Evolutionary conservation across 1,139 yeast species (phyloP).

Genomic region (Meyerozyma guilliermondii): DNA sequence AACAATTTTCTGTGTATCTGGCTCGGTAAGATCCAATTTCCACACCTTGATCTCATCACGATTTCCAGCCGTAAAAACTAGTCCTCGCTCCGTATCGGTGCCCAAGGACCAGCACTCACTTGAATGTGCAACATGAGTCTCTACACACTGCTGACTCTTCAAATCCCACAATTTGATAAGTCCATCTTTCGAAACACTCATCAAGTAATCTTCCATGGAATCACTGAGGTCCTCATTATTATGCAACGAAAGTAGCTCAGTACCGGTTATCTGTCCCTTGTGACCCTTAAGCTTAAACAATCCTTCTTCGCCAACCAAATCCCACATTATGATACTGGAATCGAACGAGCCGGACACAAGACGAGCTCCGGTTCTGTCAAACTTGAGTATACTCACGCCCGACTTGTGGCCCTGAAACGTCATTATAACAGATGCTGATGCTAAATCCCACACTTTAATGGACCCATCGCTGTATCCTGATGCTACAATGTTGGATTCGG

Average conservation of each 20-base stretch:
- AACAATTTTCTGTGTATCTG: slow-evolving; percentile 48
- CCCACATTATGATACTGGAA: slow-evolving; percentile 86
- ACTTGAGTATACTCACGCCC: slow-evolving; percentile 59
- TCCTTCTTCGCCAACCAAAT: slow-evolving; percentile 88
- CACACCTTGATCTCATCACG: slow-evolving; percentile 84
- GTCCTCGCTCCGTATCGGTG: slow-evolving; percentile 29
- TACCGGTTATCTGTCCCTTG: slow-evolving; percentile 81
- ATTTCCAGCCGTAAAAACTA: slow-evolving; percentile 68
- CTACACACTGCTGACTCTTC: slow-evolving; percentile 82
- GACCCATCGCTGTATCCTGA: slow-evolving; percentile 89
- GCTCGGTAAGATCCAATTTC: slow-evolving; percentile 53
- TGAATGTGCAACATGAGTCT: slow-evolving; percentile 89
- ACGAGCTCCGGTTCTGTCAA: slow-evolving; percentile 80
- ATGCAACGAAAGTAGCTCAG: slow-evolving; percentile 40
- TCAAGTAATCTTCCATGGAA: slow-evolving; percentile 61
- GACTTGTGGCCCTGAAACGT: slow-evolving; percentile 86
- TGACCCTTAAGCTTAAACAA: slow-evolving; percentile 83
- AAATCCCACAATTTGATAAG: slow-evolving; percentile 90
- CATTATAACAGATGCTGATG: slow-evolving; percentile 71
- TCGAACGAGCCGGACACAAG: slow-evolving; percentile 85
- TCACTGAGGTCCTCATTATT: slow-evolving; percentile 33
- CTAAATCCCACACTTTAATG: slow-evolving; percentile 87
- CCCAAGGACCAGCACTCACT: slow-evolving; percentile 91
- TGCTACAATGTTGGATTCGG: slow-evolving; percentile 66
- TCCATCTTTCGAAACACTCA: slow-evolving; percentile 86